These are phyloP conservation scores for Acmispon strigosus DNA, from an alignment of 306 rosid species.

Conservation along the genomic window DNA sequence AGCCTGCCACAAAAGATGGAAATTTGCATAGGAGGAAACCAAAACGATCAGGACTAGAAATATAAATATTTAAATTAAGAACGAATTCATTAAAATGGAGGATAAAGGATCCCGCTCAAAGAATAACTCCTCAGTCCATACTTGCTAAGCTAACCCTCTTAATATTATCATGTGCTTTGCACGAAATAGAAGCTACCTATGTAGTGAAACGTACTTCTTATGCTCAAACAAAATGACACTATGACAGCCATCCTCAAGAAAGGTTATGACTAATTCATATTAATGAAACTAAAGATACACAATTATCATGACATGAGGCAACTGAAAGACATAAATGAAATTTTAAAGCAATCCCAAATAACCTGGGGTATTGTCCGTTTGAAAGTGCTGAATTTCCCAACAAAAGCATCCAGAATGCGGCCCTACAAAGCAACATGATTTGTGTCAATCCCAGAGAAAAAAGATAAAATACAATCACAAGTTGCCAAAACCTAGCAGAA, in stretches of 20 bases:
- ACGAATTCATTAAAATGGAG: not conserved
- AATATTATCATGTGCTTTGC: not conserved
- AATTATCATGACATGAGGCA: not conserved
- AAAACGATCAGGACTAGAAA: not conserved
- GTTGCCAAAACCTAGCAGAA: slow-evolving; percentile 21
- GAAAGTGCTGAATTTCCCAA: slow-evolving; percentile 95
- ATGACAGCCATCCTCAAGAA: not conserved
- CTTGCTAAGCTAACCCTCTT: no score
- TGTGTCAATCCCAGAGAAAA: slow-evolving; percentile 23
- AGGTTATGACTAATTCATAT: not conserved
- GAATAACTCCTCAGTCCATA: no score
- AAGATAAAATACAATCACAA: not conserved
- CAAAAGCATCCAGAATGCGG: slow-evolving; percentile 94
- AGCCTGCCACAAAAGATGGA: not conserved
- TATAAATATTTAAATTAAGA: not conserved
- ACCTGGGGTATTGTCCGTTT: slow-evolving; percentile 98
- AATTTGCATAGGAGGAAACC: not conserved
- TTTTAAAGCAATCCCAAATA: slow-evolving; percentile 5
- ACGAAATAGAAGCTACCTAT: not conserved
- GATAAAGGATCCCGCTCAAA: not conserved
- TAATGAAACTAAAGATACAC: not conserved
- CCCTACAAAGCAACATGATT: slow-evolving; percentile 50
- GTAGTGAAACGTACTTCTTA: not conserved
- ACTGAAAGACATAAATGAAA: not conserved
- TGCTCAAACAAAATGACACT: not conserved